Percentiles rank a stretch among this genome's conserved stretches.
phyloP scores from a whole-genome alignment of 2,329 filamentous ascomycete species.

The Chaetothyriales sp. region DNA sequence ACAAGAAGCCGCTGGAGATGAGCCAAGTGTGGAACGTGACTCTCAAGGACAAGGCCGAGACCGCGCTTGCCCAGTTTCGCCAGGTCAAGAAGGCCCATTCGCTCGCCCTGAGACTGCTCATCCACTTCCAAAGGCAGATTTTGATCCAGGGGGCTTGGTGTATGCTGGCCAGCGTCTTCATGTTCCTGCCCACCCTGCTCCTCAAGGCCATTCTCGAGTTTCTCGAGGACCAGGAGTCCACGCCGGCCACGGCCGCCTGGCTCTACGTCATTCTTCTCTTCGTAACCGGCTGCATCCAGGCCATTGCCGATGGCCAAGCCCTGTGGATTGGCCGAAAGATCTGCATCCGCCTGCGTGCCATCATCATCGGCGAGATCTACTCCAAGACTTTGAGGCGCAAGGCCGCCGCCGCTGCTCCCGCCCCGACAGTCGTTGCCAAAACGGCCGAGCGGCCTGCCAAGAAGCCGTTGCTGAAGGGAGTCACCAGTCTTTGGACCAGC shows the following conservation, averaged over 20 bases:
- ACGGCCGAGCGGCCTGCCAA: conserved; percentile 24
- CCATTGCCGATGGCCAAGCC: conserved; percentile 70
- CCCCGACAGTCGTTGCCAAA: conserved; percentile 58
- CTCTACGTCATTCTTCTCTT: conserved; percentile 87
- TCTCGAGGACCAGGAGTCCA: conserved; percentile 65
- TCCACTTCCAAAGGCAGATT: conserved; percentile 67
- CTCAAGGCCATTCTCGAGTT: conserved; percentile 86
- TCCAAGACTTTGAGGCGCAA: conserved; percentile 87
- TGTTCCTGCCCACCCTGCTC: conserved; percentile 81
- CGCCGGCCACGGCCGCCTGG: conserved; percentile 81
- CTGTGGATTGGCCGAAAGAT: conserved; percentile 91
- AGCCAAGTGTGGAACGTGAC: conserved; percentile 83
- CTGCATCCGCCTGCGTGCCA: conserved; percentile 81
- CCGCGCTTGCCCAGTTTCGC: conserved; percentile 68
- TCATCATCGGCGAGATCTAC: conserved; percentile 95
- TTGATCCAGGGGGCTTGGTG: conserved; percentile 70
- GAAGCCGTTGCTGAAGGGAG: conserved; percentile 31
- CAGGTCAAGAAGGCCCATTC: conserved; percentile 69
- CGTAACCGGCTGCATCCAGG: conserved; percentile 65
- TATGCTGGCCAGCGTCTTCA: conserved; percentile 64
- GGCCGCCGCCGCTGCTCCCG: conserved; percentile 64
- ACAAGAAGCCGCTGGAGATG: conserved; percentile 69
- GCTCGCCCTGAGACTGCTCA: conserved; percentile 65
- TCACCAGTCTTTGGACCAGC: conserved; percentile 45
- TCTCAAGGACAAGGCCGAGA: conserved; percentile 73